Percentiles rank a stretch among this genome's conserved stretches.
phyloP scores from a whole-genome alignment of 768 basidiomycete species.

The Termitomyces sp. region DNA sequence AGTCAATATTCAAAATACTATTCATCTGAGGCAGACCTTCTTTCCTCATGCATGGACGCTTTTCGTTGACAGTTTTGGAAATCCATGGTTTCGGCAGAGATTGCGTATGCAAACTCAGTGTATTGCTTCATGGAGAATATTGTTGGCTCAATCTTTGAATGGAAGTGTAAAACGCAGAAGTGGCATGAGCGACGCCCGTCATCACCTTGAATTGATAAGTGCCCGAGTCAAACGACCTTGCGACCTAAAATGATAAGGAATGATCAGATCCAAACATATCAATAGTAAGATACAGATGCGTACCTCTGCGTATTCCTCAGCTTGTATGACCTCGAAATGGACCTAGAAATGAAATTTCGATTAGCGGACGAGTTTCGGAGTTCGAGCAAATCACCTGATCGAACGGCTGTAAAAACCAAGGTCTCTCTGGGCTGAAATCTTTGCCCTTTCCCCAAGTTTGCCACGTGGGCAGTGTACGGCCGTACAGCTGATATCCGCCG shows the following conservation, averaged over 20 bases:
- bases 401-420: constrained; percentile 49
- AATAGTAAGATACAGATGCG: not conserved
- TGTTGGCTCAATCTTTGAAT: constrained; percentile 43
- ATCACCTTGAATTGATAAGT: constrained; percentile 49
- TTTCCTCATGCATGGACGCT: constrained; percentile 22
- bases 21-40: constrained; percentile 27
- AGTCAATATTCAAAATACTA: no score
- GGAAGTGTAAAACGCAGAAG: constrained; percentile 37
- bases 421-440: constrained; percentile 42
- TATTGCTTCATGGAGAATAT: constrained; percentile 56
- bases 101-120: constrained; percentile 34
- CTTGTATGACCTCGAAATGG: constrained; percentile 33
- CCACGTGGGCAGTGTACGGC: constrained; percentile 60
- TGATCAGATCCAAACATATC: not conserved
- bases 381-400: not conserved
- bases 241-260: constrained; percentile 33
- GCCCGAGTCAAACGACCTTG: constrained; percentile 48
- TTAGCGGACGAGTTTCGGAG: not conserved
- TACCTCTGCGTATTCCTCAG: constrained; percentile 39
- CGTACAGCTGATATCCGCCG: constrained; percentile 27
- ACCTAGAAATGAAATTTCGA: constrained; percentile 24
- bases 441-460: constrained; percentile 56
- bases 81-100: constrained; percentile 36
- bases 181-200: not conserved
- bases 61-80: constrained; percentile 40